Percentiles rank a stretch among this genome's conserved stretches.
phyloP scores from a whole-genome alignment of 1,284 basidiomycete species.

The Agroathelia rolfsii region DNA sequence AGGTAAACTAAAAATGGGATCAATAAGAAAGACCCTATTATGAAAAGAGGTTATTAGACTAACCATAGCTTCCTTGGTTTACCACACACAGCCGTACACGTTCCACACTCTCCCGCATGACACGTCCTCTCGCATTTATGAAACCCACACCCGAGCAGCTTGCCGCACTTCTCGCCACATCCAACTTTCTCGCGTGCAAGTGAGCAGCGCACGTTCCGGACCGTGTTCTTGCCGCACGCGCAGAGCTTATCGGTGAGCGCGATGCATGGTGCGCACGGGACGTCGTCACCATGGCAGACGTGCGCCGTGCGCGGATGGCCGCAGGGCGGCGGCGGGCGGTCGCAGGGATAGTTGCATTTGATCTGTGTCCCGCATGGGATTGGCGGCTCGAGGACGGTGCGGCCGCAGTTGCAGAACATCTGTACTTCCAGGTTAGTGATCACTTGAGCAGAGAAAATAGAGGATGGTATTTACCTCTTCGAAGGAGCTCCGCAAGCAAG shows the following conservation, averaged over 20 bases:
- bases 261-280: conserved; percentile 75
- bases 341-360: conserved; percentile 70
- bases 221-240: conserved; percentile 77
- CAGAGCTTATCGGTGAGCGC: conserved; percentile 71
- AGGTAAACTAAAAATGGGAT: conserved; percentile 32
- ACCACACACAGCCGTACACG: conserved; percentile 68
- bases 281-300: conserved; percentile 63
- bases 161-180: conserved; percentile 75
- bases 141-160: conserved; percentile 73
- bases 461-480: conserved; percentile 58
- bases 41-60: conserved; percentile 14
- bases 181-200: conserved; percentile 64
- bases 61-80: conserved; percentile 78
- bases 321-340: conserved; percentile 60
- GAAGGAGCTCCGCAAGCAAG: conserved; percentile 79
- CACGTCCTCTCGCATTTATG: conserved; percentile 77
- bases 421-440: conserved; percentile 19
- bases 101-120: conserved; percentile 71
- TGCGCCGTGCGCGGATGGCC: conserved; percentile 75
- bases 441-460: conserved; percentile 1
- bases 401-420: conserved; percentile 74
- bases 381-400: conserved; percentile 59
- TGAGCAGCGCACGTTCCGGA: conserved; percentile 69
- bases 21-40: no score
- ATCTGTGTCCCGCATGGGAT: conserved; percentile 74